Conservation (phyloP, 441 rosid genomes). For the Raphanus hybrid region DNA sequence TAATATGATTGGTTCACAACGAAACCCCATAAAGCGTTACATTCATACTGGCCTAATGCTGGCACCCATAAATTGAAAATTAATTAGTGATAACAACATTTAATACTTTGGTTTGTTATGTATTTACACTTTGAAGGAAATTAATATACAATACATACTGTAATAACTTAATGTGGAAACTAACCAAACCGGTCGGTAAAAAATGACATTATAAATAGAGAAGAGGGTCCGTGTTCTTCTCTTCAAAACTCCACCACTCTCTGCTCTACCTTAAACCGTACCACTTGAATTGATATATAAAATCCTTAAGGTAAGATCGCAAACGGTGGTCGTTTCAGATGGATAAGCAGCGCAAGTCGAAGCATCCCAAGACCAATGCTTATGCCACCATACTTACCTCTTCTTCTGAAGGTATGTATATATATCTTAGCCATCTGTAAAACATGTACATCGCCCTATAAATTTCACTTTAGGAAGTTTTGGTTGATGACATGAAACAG, state of each 20-base stretch:
- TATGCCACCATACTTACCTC: slow-evolving; percentile 20
- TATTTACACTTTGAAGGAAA: slow-evolving; percentile 8
- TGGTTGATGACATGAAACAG: slow-evolving; percentile 46
- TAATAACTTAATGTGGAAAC: slow-evolving; percentile 33
- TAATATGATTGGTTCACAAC: slow-evolving; percentile 23
- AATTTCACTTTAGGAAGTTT: not conserved
- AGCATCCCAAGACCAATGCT: slow-evolving; percentile 52
- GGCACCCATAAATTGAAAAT: slow-evolving; percentile 17
- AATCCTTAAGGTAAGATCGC: not conserved
- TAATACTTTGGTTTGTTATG: slow-evolving; percentile 4
- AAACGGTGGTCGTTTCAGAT: slow-evolving; percentile 36
- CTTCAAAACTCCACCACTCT: not conserved
- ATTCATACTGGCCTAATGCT: slow-evolving; percentile 10
- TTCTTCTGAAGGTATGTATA: slow-evolving; percentile 56
- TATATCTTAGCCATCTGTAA: not conserved
- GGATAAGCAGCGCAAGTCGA: slow-evolving; percentile 65
- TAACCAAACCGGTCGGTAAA: slow-evolving; percentile 38
- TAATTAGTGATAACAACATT: slow-evolving; percentile 12
- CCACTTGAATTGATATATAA: not conserved
- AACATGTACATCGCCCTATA: not conserved
- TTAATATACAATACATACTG: slow-evolving; percentile 25
- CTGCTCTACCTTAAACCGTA: slow-evolving; percentile 13
- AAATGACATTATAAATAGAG: slow-evolving; percentile 29
- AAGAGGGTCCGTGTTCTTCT: slow-evolving; percentile 15
- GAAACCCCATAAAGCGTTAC: slow-evolving; percentile 6